These are phyloP conservation scores for Rhinocladiella similis DNA, from an alignment of 2,329 filamentous ascomycete species.

Conservation along the genomic window DNA sequence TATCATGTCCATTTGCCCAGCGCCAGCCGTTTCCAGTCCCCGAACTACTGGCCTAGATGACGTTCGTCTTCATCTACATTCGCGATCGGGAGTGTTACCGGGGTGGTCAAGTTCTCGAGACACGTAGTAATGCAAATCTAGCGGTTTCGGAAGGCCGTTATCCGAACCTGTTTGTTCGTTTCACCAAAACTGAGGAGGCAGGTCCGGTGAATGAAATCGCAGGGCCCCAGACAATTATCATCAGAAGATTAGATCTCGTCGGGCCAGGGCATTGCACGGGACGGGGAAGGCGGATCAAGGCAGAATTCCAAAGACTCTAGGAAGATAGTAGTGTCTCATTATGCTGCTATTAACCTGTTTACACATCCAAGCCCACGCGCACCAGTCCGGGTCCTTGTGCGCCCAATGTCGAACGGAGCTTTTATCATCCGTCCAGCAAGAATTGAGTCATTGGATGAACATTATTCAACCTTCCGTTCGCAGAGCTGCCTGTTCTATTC, in stretches of 20 bases:
- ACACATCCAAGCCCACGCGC: conserved; percentile 18
- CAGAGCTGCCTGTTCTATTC: conserved; percentile 4
- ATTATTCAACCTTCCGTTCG: conserved; percentile 15
- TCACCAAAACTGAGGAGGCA: conserved; percentile 11
- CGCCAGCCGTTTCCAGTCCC: too few relatives aligned
- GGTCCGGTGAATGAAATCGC: background rate
- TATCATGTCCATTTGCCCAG: too few relatives aligned
- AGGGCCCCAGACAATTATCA: background rate
- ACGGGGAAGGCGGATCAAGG: background rate
- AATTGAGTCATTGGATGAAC: conserved; percentile 11
- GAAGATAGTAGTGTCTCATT: conserved; percentile 22
- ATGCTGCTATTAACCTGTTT: conserved; percentile 25
- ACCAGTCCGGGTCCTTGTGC: conserved; percentile 13
- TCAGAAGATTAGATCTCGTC: background rate
- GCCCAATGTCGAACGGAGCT: conserved; percentile 17
- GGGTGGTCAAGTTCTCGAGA: too few relatives aligned
- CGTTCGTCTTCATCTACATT: background rate
- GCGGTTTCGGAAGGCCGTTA: conserved; percentile 10
- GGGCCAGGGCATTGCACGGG: background rate
- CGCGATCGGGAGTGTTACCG: background rate
- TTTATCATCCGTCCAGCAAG: conserved; percentile 20
- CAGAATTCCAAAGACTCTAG: background rate
- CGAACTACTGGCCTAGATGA: background rate
- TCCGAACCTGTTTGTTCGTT: conserved; percentile 10
- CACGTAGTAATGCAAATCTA: conserved; percentile 5